Evolutionary conservation across 345 rosid species (phyloP), one percentile per base, ranked within the genome.

Genomic region (Streptanthus diversifolius): DNA sequence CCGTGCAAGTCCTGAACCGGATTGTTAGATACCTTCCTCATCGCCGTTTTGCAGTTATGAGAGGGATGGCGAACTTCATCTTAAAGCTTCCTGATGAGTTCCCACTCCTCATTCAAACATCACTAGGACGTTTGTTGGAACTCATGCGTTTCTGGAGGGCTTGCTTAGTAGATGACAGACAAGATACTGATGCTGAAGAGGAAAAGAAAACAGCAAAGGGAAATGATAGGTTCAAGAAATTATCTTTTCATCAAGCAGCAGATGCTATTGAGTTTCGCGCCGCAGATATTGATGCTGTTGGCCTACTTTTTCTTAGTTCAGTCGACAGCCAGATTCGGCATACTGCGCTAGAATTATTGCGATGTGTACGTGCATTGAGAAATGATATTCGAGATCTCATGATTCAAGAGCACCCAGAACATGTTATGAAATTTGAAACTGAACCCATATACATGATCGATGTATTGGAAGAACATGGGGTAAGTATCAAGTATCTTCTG

Each of bases 61-160:
- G 84, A 81, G 99, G 97, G 76, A 95, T 95, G 99, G 96, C 96
- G 56, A 95, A 90, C 84, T 95, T 95, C 81, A 79, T 88, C 63
- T 82, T 95, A 58, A 83, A 85, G 65, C 95, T 95, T 79, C 96
- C 97, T 68, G 99, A 95, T 81, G 99, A 95, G 71, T 95, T 87
- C 73, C 99, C 97, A 75, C 99, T 95, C 68, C 96, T 95, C 72
- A 91, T 91, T 81, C 96, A 91, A 83, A 91, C 96, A 27, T 91
- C 99, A 63, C 76, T 95, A 76, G 95, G 90, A 41, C 95, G 97
- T 68, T 75, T 95, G 73, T 80, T 95, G 78, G 99, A 95, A 70
- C 99, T 95, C 75, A 90, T 95, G 97, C 96, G 92, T 45, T 95
- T 87, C 81, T 95, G 99, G 99, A 87, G 91, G 89, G 89, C 90